Percentiles rank a stretch among this genome's conserved stretches.
Conservation (phyloP, 2,329 filamentous ascomycete species). For the Fusarium irregulare region DNA sequence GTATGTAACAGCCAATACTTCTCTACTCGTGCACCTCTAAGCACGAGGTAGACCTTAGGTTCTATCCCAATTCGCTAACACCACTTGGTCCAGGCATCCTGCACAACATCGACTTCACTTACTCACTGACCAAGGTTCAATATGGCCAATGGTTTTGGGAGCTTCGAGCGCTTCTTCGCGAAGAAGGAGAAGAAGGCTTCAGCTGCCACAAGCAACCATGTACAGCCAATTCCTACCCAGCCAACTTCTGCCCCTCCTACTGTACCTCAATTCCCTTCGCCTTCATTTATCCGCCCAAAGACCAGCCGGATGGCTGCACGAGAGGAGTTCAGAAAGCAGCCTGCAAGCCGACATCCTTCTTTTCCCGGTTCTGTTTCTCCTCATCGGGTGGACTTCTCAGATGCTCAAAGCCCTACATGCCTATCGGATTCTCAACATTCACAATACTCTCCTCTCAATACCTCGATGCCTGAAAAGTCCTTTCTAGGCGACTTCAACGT, state of each 20-base stretch:
- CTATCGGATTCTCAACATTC: constrained; percentile 26
- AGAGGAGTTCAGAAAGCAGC: constrained; percentile 56
- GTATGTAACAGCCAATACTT: constrained; percentile 37
- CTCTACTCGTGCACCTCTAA: constrained; percentile 20
- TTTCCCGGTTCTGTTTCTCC: constrained; percentile 39
- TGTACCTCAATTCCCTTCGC: constrained; percentile 59
- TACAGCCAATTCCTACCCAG: constrained; percentile 37
- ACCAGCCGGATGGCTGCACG: constrained; percentile 67
- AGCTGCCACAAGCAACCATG: constrained; percentile 39
- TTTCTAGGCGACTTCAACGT: constrained; percentile 50
- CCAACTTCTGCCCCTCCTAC: constrained; percentile 36
- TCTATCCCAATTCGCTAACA: constrained; percentile 39
- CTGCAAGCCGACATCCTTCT: constrained; percentile 47
- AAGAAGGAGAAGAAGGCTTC: constrained; percentile 55
- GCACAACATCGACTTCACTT: constrained; percentile 38
- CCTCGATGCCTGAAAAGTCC: constrained; percentile 44
- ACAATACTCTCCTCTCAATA: constrained; percentile 40
- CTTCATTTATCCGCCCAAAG: constrained; percentile 68
- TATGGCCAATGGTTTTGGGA: constrained; percentile 62
- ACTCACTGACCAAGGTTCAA: constrained; percentile 46
- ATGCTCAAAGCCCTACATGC: constrained; percentile 20
- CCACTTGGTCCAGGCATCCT: constrained; percentile 34
- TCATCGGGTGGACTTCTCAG: constrained; percentile 26
- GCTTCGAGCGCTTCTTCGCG: constrained; percentile 64
- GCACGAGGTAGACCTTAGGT: constrained; percentile 12